A percentile compares a stretch with the other conserved stretches of the same genome.
Evolutionary conservation across 345 rosid species (phyloP).

Genomic region (Cardamine chenopodiifolia): DNA sequence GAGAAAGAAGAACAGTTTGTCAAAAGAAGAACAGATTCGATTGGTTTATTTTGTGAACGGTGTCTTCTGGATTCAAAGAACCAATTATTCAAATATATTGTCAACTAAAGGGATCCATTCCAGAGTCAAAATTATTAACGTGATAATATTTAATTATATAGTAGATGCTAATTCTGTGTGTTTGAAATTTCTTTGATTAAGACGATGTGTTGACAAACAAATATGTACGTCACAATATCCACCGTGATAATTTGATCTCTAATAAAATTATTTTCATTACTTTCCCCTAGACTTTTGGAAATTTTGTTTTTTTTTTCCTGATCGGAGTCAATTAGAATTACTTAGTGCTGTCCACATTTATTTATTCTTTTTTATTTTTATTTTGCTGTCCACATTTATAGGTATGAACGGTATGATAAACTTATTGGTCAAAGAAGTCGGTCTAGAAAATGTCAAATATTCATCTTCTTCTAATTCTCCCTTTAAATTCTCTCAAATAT

Average conservation of each 20-base stretch:
- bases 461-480: background rate
- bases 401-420: conserved; percentile 1
- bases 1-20: conserved; percentile 14
- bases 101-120: background rate
- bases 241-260: background rate
- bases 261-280: background rate
- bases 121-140: conserved; percentile 4
- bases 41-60: conserved; percentile 3
- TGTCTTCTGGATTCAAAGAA: background rate
- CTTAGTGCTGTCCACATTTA: conserved; percentile 11
- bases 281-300: background rate
- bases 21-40: background rate
- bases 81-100: conserved; percentile 12
- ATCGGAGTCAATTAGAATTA: background rate
- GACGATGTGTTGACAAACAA: background rate
- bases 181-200: background rate
- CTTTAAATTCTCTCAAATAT: background rate
- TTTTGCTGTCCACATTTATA: background rate
- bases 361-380: background rate
- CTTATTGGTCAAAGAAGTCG: conserved; percentile 28
- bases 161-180: background rate
- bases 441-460: conserved; percentile 23
- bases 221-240: background rate
- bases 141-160: background rate
- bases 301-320: background rate